Conservation (phyloP, 352 stramenopile genomes). For the Globisporangium uncinulatum region DNA sequence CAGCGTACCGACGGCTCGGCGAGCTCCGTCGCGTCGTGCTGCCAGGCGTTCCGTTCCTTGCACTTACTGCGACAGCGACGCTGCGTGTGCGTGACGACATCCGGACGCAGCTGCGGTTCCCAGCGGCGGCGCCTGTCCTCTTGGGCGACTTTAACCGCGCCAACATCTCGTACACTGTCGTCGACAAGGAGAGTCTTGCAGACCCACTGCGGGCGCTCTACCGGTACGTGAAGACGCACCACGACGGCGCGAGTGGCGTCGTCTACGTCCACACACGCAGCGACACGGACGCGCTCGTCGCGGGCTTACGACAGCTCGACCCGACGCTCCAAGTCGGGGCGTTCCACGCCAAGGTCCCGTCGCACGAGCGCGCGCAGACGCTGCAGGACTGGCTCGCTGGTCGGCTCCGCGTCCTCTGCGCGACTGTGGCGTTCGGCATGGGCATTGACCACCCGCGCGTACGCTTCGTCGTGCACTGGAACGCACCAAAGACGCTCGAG, state of each 20-base stretch:
- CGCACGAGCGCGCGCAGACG: slow-evolving; percentile 39
- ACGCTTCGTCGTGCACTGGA: slow-evolving; percentile 86
- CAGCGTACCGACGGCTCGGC: slow-evolving; percentile 24
- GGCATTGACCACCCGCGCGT: slow-evolving; percentile 94
- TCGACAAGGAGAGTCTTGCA: slow-evolving; percentile 39
- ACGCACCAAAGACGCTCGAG: slow-evolving; percentile 77
- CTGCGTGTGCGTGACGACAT: slow-evolving; percentile 60
- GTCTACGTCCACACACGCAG: slow-evolving; percentile 56
- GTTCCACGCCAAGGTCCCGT: slow-evolving; percentile 50
- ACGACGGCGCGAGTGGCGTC: slow-evolving; percentile 25
- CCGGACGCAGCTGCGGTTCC: slow-evolving; percentile 28
- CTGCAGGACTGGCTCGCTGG: slow-evolving; percentile 51
- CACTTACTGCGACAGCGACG: slow-evolving; percentile 87
- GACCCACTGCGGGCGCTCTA: slow-evolving; percentile 33
- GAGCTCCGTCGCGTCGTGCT: slow-evolving; percentile 15
- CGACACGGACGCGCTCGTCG: slow-evolving; percentile 41
- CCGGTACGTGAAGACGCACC: slow-evolving; percentile 37
- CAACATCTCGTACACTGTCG: slow-evolving; percentile 54
- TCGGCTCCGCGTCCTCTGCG: slow-evolving; percentile 84
- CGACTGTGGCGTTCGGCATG: slow-evolving; percentile 92
- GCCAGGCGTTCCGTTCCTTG: slow-evolving; percentile 86
- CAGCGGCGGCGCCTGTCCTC: slow-evolving; percentile 28
- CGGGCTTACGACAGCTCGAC: slow-evolving; percentile 23
- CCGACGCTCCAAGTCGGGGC: slow-evolving; percentile 23
- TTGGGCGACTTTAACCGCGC: slow-evolving; percentile 51